phyloP scores from a whole-genome alignment of 1,139 yeast species.

The Magnusiomyces starmeri region DNA sequence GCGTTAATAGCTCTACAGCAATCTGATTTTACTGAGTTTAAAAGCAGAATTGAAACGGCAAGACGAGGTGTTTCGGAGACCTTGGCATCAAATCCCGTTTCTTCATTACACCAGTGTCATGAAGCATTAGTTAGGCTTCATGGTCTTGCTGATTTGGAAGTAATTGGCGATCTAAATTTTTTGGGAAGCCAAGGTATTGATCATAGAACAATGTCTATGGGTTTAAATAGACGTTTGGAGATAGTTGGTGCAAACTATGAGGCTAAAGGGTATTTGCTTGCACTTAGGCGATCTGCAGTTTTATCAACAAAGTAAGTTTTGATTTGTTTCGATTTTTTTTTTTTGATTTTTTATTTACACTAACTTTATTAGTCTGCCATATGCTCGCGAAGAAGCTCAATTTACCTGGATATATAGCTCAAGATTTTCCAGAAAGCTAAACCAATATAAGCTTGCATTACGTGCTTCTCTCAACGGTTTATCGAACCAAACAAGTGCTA shows the following conservation, averaged over 20 bases:
- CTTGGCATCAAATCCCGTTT: constrained; percentile 52
- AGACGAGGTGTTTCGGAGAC: constrained; percentile 52
- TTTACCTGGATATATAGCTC: constrained; percentile 57
- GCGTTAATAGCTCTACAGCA: constrained; percentile 43
- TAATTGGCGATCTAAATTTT: constrained; percentile 25
- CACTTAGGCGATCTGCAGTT: constrained; percentile 42
- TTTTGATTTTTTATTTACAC: constrained; percentile 1
- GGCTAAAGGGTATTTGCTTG: constrained; percentile 33
- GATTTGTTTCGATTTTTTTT: neutral
- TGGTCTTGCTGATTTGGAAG: constrained; percentile 56
- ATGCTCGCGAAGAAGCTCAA: constrained; percentile 39
- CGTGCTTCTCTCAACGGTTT: constrained; percentile 65
- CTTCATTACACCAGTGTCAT: constrained; percentile 55
- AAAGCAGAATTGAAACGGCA: constrained; percentile 43
- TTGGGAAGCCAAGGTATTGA: constrained; percentile 19
- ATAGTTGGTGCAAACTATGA: constrained; percentile 33
- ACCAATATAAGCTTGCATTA: constrained; percentile 67
- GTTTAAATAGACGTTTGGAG: constrained; percentile 30
- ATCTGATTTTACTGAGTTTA: constrained; percentile 32
- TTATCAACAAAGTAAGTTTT: constrained; percentile 21
- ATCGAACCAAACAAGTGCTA: constrained; percentile 32
- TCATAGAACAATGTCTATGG: constrained; percentile 23
- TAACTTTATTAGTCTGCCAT: constrained; percentile 33
- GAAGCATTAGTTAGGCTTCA: constrained; percentile 58
- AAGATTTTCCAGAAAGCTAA: constrained; percentile 58